A percentile compares a stretch with the other conserved stretches of the same genome.
Evolutionary conservation across 1,284 basidiomycete genomes (phyloP).

Genomic region (Ustilago trichophora): DNA sequence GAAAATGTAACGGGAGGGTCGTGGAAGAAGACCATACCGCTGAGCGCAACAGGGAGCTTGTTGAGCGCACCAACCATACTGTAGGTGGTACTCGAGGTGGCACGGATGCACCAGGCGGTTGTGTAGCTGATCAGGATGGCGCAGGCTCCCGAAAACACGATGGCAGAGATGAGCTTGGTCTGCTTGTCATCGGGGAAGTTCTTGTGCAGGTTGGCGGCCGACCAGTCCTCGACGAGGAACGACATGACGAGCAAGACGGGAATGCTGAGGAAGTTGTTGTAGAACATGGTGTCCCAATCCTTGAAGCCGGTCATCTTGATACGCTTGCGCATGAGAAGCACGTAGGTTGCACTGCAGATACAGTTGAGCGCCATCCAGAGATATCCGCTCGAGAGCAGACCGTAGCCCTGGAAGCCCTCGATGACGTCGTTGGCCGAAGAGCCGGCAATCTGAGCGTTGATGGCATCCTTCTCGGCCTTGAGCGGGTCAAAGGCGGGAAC

Average conservation of each 20-base stretch:
- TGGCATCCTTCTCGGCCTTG: conserved; percentile 37
- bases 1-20: conserved; percentile 80
- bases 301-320: conserved; percentile 99
- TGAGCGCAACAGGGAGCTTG: conserved; percentile 89
- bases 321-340: conserved; percentile 92
- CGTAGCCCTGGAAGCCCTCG: conserved; percentile 47
- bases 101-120: conserved; percentile 97
- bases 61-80: conserved; percentile 99
- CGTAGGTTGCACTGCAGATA: conserved; percentile 87
- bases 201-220: conserved; percentile 76
- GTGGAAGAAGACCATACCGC: conserved; percentile 70
- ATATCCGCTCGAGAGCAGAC: conserved; percentile 73
- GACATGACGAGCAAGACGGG: conserved; percentile 87
- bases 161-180: conserved; percentile 81
- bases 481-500: conserved; percentile 42
- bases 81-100: conserved; percentile 96
- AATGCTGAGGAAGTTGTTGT: conserved; percentile 96
- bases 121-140: conserved; percentile 98
- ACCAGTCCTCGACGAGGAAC: conserved; percentile 90
- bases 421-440: conserved; percentile 43
- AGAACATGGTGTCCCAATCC: conserved; percentile 99
- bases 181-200: conserved; percentile 92
- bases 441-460: conserved; percentile 31
- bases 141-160: conserved; percentile 93
- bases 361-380: conserved; percentile 97